Percentiles rank a stretch among this genome's conserved stretches.
Evolutionary conservation across 2,329 filamentous ascomycete genomes (phyloP).

Genomic region (Trichoderma lentiforme): DNA sequence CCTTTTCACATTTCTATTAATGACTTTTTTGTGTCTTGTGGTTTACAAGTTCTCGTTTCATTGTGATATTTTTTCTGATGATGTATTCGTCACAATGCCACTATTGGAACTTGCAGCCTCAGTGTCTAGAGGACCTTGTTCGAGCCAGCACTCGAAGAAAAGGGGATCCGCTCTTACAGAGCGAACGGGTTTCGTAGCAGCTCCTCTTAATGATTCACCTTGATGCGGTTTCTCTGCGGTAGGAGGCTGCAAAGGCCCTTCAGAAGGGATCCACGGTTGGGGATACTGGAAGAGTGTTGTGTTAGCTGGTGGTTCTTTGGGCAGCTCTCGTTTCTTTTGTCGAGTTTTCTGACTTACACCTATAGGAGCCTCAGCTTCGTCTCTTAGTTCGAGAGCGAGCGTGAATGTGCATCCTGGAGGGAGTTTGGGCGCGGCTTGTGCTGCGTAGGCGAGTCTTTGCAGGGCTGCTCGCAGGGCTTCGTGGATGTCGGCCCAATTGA

Average conservation of each 20-base stretch:
- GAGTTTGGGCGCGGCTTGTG: constrained; percentile 53
- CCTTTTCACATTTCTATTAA: neutral
- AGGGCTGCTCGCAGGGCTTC: constrained; percentile 70
- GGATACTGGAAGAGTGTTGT: constrained; percentile 43
- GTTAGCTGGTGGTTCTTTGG: neutral
- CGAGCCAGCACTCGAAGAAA: constrained; percentile 64
- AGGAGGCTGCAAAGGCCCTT: constrained; percentile 43
- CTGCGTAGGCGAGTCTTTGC: constrained; percentile 58
- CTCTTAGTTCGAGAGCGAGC: constrained; percentile 68
- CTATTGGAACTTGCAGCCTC: neutral
- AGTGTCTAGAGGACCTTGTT: constrained; percentile 33
- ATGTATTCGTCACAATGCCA: neutral
- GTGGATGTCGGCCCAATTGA: constrained; percentile 61
- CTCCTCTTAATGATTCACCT: constrained; percentile 33
- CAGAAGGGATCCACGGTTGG: constrained; percentile 59
- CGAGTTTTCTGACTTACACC: constrained; percentile 42
- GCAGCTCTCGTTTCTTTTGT: neutral
- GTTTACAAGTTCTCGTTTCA: neutral
- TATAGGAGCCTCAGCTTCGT: constrained; percentile 56
- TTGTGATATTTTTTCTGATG: neutral
- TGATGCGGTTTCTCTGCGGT: constrained; percentile 29
- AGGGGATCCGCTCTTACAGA: constrained; percentile 56
- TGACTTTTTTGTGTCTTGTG: neutral
- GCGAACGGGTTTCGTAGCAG: constrained; percentile 48
- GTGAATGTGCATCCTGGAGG: constrained; percentile 70